phyloP scores from a whole-genome alignment of 2,329 filamentous ascomycete species.

The Diaporthe batatas region DNA sequence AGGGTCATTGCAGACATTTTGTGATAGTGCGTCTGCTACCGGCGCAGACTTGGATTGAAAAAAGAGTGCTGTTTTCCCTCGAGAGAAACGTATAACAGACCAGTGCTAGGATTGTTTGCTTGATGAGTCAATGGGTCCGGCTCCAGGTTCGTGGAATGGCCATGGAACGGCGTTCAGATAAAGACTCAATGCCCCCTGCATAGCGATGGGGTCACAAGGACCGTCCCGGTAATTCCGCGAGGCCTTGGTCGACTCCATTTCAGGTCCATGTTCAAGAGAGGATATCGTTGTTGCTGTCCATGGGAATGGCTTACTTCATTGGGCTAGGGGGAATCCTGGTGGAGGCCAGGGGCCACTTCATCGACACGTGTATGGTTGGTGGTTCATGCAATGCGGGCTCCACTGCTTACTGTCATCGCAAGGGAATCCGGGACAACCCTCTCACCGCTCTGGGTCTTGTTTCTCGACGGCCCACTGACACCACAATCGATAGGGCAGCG shows the following conservation, averaged over 20 bases:
- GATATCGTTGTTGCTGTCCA: conserved; percentile 8
- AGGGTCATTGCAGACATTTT: conserved; percentile 28
- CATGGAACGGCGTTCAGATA: conserved; percentile 21
- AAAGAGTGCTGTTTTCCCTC: conserved; percentile 35
- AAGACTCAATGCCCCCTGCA: conserved; percentile 26
- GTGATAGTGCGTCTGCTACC: conserved; percentile 21
- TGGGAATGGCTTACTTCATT: conserved; percentile 24
- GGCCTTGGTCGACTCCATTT: conserved; percentile 3
- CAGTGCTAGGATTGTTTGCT: conserved; percentile 12
- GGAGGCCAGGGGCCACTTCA: conserved; percentile 29
- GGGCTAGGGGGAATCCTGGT: conserved; percentile 12
- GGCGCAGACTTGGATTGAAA: conserved; percentile 33
- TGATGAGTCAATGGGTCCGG: not conserved
- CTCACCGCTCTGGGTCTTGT: conserved; percentile 28
- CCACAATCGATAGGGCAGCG: conserved; percentile 12
- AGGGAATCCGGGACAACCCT: not conserved
- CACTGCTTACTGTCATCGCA: conserved; percentile 23
- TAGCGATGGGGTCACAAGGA: conserved; percentile 27
- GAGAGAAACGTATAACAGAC: conserved; percentile 12
- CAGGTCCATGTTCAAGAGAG: conserved; percentile 6
- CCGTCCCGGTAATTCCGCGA: conserved; percentile 31
- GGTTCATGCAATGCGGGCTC: conserved; percentile 30
- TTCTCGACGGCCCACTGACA: not conserved
- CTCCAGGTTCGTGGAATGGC: not conserved
- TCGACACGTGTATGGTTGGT: conserved; percentile 35